These are phyloP conservation scores for Zasmidium angulare DNA, from an alignment of 2,329 filamentous ascomycete species.

Conservation along the genomic window DNA sequence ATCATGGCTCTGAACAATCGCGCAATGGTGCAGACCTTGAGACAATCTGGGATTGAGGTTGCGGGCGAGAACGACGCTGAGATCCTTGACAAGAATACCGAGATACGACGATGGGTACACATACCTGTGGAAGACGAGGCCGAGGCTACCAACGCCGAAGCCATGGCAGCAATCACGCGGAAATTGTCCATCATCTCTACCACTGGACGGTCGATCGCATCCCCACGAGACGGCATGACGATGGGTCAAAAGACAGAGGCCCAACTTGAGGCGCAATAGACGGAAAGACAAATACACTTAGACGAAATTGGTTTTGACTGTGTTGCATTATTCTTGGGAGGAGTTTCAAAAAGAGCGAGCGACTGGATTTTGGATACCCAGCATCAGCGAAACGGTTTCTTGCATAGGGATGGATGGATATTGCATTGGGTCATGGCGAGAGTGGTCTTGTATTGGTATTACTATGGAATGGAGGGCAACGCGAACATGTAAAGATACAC, in stretches of 20 bases:
- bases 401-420: neutral
- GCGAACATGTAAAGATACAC: neutral
- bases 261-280: slow-evolving; percentile 8
- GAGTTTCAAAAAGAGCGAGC: neutral
- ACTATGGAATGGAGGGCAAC: neutral
- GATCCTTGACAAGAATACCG: slow-evolving; percentile 30
- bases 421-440: neutral
- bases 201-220: slow-evolving; percentile 16
- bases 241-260: slow-evolving; percentile 28
- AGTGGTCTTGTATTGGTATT: neutral
- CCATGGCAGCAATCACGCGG: slow-evolving; percentile 20
- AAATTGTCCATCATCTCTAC: slow-evolving; percentile 24
- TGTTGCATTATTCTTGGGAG: neutral
- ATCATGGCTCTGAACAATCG: slow-evolving; percentile 81
- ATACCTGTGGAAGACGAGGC: slow-evolving; percentile 26
- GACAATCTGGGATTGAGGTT: slow-evolving; percentile 44
- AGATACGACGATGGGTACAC: slow-evolving; percentile 28
- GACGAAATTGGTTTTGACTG: neutral
- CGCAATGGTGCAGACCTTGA: slow-evolving; percentile 72
- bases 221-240: slow-evolving; percentile 28
- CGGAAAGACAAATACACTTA: slow-evolving; percentile 7
- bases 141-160: slow-evolving; percentile 15
- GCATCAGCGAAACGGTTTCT: slow-evolving; percentile 2
- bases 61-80: slow-evolving; percentile 43
- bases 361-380: slow-evolving; percentile 1